Evolutionary conservation across 768 basidiomycete genomes (phyloP).

Genomic region (Pholiota conissans): DNA sequence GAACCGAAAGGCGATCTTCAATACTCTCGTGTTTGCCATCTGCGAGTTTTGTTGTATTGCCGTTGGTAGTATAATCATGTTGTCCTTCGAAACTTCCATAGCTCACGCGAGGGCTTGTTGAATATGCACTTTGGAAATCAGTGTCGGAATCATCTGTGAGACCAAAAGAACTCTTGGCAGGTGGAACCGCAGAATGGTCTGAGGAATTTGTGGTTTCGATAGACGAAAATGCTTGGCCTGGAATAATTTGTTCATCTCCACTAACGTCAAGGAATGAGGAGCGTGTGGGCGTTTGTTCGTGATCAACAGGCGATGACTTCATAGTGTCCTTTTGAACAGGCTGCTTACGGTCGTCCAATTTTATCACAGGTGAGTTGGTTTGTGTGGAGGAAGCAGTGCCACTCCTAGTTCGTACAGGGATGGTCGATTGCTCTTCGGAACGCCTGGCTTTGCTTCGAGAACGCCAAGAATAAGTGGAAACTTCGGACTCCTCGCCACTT

Average conservation of each 20-base stretch:
- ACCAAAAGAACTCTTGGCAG: constrained; percentile 22
- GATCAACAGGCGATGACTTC: constrained; percentile 25
- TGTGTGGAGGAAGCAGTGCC: constrained; percentile 66
- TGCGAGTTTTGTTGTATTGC: constrained; percentile 8
- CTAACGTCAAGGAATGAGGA: constrained; percentile 36
- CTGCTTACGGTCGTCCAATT: constrained; percentile 23
- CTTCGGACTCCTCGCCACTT: constrained; percentile 58
- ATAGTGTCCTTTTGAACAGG: constrained; percentile 14
- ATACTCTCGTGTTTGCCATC: constrained; percentile 23
- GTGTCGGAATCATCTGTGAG: constrained; percentile 78
- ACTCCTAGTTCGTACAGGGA: constrained; percentile 48
- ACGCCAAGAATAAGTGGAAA: constrained; percentile 42
- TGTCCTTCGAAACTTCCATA: constrained; percentile 49
- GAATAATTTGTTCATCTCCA: constrained; percentile 32
- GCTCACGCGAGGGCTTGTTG: constrained; percentile 69
- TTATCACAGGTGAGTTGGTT: constrained; percentile 31
- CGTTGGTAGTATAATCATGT: constrained; percentile 15
- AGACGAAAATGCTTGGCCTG: constrained; percentile 31
- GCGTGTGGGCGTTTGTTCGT: constrained; percentile 42
- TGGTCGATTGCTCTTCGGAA: constrained; percentile 13
- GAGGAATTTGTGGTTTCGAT: constrained; percentile 5
- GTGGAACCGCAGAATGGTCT: background rate
- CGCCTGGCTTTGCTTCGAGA: constrained; percentile 31
- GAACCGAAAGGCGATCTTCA: constrained; percentile 27
- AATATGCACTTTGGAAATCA: constrained; percentile 88